A percentile compares a stretch with the other conserved stretches of the same genome.
These are phyloP conservation scores for Scheffersomyces lignosus DNA, from an alignment of 805 yeast species.

Conservation along the genomic window DNA sequence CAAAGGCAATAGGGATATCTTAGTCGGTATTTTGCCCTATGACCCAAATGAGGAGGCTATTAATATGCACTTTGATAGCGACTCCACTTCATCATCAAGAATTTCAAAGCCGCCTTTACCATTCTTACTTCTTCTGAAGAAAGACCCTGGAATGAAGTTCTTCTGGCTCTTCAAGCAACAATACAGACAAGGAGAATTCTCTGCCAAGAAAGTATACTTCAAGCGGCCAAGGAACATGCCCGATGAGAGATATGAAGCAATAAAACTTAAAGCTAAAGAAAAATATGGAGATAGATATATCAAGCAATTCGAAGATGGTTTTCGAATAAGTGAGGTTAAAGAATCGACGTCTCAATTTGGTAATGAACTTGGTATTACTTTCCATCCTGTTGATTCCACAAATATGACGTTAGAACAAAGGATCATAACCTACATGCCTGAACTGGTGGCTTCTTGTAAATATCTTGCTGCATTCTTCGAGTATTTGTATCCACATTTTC, in stretches of 20 bases:
- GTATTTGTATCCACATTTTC: conserved; percentile 23
- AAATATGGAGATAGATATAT: conserved; percentile 3
- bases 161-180: conserved; percentile 14
- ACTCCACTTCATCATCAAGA: neutral
- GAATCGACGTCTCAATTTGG: conserved; percentile 6
- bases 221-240: conserved; percentile 1
- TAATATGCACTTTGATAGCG: conserved; percentile 7
- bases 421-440: conserved; percentile 12
- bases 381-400: conserved; percentile 6
- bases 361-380: conserved; percentile 6
- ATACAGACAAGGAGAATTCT: conserved; percentile 5
- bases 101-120: conserved; percentile 9
- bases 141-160: conserved; percentile 16
- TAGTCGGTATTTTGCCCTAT: conserved; percentile 5
- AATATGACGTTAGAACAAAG: neutral
- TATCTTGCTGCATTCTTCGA: conserved; percentile 18
- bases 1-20: conserved; percentile 1
- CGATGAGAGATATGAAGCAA: conserved; percentile 3
- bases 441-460: conserved; percentile 6
- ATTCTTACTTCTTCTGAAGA: conserved; percentile 15
- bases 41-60: conserved; percentile 2
- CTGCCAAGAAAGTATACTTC: conserved; percentile 2
- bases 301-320: conserved; percentile 2
- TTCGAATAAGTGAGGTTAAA: conserved; percentile 2
- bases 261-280: neutral